phyloP scores from a whole-genome alignment of 2,329 filamentous ascomycete species.

The Sporothrix brasiliensis region DNA sequence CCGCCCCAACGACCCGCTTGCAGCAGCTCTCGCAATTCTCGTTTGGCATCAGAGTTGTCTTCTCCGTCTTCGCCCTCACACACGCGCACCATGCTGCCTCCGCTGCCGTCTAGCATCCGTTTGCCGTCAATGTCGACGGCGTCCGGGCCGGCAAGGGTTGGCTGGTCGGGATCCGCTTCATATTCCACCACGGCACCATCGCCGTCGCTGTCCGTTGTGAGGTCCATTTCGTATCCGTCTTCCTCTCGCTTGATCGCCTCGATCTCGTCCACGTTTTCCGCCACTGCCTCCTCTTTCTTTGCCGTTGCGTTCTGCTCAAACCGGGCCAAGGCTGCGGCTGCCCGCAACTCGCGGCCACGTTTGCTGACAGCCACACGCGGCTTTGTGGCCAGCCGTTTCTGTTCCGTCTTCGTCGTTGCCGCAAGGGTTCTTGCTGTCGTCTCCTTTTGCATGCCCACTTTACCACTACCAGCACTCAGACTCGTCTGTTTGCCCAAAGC shows the following conservation, averaged over 20 bases:
- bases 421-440: conserved; percentile 48
- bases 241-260: conserved; percentile 45
- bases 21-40: conserved; percentile 68
- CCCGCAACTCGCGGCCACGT: conserved; percentile 72
- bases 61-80: conserved; percentile 69
- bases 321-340: conserved; percentile 73
- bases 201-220: conserved; percentile 53
- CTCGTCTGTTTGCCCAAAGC: background rate
- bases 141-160: conserved; percentile 52
- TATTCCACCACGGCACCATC: conserved; percentile 54
- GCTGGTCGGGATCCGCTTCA: conserved; percentile 55
- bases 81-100: conserved; percentile 69
- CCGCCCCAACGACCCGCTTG: conserved; percentile 44
- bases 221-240: conserved; percentile 40
- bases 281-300: conserved; percentile 45
- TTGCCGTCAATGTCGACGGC: conserved; percentile 65
- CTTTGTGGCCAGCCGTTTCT: conserved; percentile 61
- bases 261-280: conserved; percentile 36
- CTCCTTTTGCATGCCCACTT: conserved; percentile 1
- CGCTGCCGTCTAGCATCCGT: conserved; percentile 66
- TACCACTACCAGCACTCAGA: conserved; percentile 21
- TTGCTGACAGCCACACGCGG: conserved; percentile 75
- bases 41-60: conserved; percentile 61
- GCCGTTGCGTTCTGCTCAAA: conserved; percentile 62
- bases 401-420: conserved; percentile 19